Evolutionary conservation across 1,284 basidiomycete species (phyloP).

Genomic region (Puccinia polysora): DNA sequence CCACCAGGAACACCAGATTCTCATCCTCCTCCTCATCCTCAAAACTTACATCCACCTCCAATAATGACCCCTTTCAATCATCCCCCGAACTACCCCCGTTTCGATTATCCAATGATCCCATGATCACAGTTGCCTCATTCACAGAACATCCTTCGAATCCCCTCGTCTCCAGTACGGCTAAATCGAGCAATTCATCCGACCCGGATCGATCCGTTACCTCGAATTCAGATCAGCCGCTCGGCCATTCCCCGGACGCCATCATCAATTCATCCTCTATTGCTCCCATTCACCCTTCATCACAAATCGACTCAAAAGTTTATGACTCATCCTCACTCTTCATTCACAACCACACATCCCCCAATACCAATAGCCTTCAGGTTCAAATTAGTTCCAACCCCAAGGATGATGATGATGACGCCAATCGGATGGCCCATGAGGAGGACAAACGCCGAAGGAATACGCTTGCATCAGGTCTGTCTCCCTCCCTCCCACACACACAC

Average conservation of each 20-base stretch:
- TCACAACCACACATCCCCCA: neutral
- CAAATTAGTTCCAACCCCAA: neutral
- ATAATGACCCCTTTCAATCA: conserved; percentile 8
- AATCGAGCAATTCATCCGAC: neutral
- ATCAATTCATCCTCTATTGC: neutral
- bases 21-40: neutral
- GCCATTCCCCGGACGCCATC: too few species aligned
- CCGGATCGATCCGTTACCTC: too few species aligned
- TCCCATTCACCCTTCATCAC: neutral
- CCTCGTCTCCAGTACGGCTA: neutral
- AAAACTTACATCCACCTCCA: neutral
- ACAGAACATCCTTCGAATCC: too few species aligned
- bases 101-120: conserved; percentile 5
- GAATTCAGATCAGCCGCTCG: too few species aligned
- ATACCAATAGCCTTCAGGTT: neutral
- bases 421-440: conserved; percentile 35
- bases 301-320: neutral
- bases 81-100: conserved; percentile 9
- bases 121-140: neutral
- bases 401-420: conserved; percentile 41
- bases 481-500: neutral
- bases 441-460: conserved; percentile 43
- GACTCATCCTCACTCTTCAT: neutral
- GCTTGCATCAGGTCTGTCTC: conserved; percentile 34
- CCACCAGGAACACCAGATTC: neutral